Percentiles rank a stretch among this genome's conserved stretches.
phyloP scores from a whole-genome alignment of 345 rosid genomes.

The Aquilaria malaccensis region DNA sequence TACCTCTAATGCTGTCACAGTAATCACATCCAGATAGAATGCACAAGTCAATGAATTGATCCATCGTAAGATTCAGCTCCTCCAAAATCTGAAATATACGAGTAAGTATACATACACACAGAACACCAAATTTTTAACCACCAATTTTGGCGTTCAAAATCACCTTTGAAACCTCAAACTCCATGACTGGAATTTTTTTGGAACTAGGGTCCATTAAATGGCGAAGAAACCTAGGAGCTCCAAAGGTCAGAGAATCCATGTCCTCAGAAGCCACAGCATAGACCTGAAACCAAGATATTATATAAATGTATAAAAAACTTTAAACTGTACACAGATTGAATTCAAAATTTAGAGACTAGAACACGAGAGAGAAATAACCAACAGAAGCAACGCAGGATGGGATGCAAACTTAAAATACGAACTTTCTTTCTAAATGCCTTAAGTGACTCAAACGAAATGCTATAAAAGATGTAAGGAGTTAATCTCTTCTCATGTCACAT shows the following conservation, averaged over 20 bases:
- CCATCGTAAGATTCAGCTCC: slow-evolving; percentile 83
- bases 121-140: slow-evolving; percentile 4
- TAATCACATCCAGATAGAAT: slow-evolving; percentile 98
- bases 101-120: slow-evolving; percentile 11
- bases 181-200: slow-evolving; percentile 89
- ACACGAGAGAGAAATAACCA: no score
- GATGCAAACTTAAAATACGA: background rate
- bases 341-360: no score
- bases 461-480: background rate
- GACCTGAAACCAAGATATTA: slow-evolving; percentile 40
- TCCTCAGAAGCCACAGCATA: slow-evolving; percentile 99
- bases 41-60: slow-evolving; percentile 91
- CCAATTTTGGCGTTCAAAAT: slow-evolving; percentile 1
- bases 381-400: background rate
- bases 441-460: background rate
- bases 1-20: slow-evolving; percentile 93
- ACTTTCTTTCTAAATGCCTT: background rate
- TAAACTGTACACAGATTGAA: no score
- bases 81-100: slow-evolving; percentile 58
- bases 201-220: slow-evolving; percentile 98
- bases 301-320: background rate
- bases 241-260: slow-evolving; percentile 97
- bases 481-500: background rate
- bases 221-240: slow-evolving; percentile 91
- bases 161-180: slow-evolving; percentile 85